A percentile compares a stretch with the other conserved stretches of the same genome.
phyloP scores from a whole-genome alignment of 179 eudicot genomes.

The Drosera spatulata region DNA sequence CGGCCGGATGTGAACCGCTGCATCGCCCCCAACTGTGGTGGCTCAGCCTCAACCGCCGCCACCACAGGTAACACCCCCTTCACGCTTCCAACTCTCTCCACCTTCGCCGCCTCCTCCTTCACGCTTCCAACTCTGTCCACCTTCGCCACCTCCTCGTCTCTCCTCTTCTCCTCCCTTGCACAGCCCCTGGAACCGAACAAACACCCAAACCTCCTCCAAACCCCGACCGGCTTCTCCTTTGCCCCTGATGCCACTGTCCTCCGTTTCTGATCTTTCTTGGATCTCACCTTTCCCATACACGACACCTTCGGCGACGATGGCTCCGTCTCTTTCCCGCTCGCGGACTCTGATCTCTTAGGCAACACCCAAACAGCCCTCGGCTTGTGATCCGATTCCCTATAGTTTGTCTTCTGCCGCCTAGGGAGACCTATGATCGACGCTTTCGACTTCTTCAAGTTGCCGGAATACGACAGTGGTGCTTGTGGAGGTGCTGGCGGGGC shows the following conservation, averaged over 20 bases:
- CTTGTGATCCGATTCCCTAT: constrained; percentile 26
- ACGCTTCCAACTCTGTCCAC: constrained; percentile 11
- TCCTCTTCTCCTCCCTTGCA: constrained; percentile 5
- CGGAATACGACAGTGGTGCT: constrained; percentile 31
- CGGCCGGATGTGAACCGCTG: constrained; percentile 65
- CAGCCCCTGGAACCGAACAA: constrained; percentile 24
- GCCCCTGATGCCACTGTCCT: constrained; percentile 9
- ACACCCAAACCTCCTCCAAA: constrained; percentile 27
- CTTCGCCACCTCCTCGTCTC: constrained; percentile 1
- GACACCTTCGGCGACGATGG: constrained; percentile 32
- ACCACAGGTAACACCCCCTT: constrained; percentile 8
- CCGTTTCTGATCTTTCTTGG: constrained; percentile 42
- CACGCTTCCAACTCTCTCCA: constrained; percentile 11
- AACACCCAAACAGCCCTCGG: constrained; percentile 35
- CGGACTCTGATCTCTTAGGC: constrained; percentile 37
- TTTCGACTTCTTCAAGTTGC: constrained; percentile 25
- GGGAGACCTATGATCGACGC: constrained; percentile 55
- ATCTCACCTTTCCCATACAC: constrained; percentile 59
- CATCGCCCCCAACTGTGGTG: constrained; percentile 55
- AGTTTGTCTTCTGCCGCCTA: constrained; percentile 45
- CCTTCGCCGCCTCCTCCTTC: constrained; percentile 1
- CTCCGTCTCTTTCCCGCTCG: constrained; percentile 33
- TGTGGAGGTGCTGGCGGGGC: constrained; percentile 1
- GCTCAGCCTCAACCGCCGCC: constrained; percentile 7
- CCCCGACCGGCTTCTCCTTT: constrained; percentile 12